These are phyloP conservation scores for Leucocoprinus leucothites DNA, from an alignment of 768 basidiomycete species.

Conservation along the genomic window DNA sequence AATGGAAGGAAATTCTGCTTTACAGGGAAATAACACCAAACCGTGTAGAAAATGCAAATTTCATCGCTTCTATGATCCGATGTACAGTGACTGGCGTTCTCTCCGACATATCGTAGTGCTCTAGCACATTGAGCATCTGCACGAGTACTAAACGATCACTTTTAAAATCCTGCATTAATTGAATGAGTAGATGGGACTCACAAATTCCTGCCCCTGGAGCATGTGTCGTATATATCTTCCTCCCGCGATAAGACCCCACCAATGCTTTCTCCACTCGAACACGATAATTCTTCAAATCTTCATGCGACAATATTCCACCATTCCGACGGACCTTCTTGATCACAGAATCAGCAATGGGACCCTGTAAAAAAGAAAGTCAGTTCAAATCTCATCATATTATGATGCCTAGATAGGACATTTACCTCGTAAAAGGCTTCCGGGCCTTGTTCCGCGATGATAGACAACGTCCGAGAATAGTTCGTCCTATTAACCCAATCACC, in stretches of 20 bases:
- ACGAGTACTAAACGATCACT: slow-evolving; percentile 52
- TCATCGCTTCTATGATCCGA: slow-evolving; percentile 79
- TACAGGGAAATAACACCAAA: slow-evolving; percentile 17
- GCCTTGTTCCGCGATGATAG: slow-evolving; percentile 71
- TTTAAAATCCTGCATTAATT: background rate
- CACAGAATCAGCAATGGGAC: slow-evolving; percentile 78
- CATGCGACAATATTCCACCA: slow-evolving; percentile 77
- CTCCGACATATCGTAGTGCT: slow-evolving; percentile 60
- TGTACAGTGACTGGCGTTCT: slow-evolving; percentile 69
- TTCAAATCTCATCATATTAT: too few relatives aligned
- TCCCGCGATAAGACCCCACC: slow-evolving; percentile 70
- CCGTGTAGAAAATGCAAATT: slow-evolving; percentile 62
- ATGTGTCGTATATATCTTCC: slow-evolving; percentile 79
- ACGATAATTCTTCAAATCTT: slow-evolving; percentile 70
- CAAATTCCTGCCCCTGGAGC: slow-evolving; percentile 84
- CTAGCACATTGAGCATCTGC: slow-evolving; percentile 88
- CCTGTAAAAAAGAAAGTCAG: slow-evolving; percentile 37
- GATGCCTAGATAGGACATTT: too few relatives aligned
- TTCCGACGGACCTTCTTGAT: slow-evolving; percentile 64
- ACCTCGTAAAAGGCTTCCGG: slow-evolving; percentile 82
- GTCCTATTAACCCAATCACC: slow-evolving; percentile 72
- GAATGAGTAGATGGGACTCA: slow-evolving; percentile 20
- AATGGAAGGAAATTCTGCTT: background rate
- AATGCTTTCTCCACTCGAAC: slow-evolving; percentile 73
- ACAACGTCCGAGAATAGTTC: slow-evolving; percentile 77